These are phyloP conservation scores for Trametes coccinea DNA, from an alignment of 768 basidiomycete genomes.

Conservation along the genomic window DNA sequence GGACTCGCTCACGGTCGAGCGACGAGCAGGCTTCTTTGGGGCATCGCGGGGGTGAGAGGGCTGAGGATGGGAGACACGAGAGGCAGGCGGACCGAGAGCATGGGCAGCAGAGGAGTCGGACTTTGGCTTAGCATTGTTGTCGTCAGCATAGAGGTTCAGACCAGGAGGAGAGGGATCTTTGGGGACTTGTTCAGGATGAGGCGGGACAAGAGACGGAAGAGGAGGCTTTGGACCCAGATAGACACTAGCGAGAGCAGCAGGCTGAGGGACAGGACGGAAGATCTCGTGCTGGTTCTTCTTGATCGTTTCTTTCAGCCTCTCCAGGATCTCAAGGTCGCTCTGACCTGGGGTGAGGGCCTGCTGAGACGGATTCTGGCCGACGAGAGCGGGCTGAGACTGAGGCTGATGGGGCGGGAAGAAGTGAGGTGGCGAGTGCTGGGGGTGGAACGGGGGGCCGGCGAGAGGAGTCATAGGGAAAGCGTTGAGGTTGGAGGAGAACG, in stretches of 20 bases:
- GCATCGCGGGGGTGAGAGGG: background rate
- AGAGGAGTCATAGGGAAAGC: conserved; percentile 36
- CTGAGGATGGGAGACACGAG: background rate
- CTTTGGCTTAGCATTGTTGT: conserved; percentile 23
- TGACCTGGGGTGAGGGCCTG: conserved; percentile 48
- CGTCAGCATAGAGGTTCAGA: conserved; percentile 18
- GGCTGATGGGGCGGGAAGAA: conserved; percentile 21
- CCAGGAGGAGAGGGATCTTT: conserved; percentile 33
- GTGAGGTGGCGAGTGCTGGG: conserved; percentile 34
- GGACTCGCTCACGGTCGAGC: conserved; percentile 15
- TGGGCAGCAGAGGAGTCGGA: conserved; percentile 18
- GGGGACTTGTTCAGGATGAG: conserved; percentile 39
- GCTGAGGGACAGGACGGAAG: conserved; percentile 66
- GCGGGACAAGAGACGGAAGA: conserved; percentile 31
- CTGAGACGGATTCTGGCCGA: conserved; percentile 3
- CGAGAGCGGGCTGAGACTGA: conserved; percentile 15
- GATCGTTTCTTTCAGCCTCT: conserved; percentile 73
- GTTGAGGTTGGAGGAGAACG: conserved; percentile 29
- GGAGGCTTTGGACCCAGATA: conserved; percentile 55
- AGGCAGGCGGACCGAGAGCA: conserved; percentile 2
- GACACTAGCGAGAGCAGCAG: conserved; percentile 59
- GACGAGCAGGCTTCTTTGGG: background rate
- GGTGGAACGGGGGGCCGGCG: conserved; percentile 28
- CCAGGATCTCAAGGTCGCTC: conserved; percentile 71
- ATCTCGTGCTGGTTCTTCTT: conserved; percentile 71